A percentile compares a stretch with the other conserved stretches of the same genome.
These are phyloP conservation scores for Bassia scoparia DNA, from an alignment of 148 eudicot genomes.

Conservation along the genomic window DNA sequence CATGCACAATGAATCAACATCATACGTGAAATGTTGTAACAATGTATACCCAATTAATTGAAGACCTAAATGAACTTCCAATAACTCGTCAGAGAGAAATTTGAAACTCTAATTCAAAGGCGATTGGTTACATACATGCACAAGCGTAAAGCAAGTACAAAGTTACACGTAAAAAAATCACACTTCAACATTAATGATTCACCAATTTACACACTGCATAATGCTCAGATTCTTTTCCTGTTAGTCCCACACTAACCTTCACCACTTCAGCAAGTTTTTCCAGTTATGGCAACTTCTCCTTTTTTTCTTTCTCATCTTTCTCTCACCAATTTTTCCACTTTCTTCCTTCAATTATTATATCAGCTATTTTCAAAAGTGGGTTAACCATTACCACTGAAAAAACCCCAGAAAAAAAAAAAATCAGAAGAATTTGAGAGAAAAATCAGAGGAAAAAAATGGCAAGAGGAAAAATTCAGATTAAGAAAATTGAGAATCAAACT, in stretches of 20 bases:
- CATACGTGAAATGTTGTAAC: too few species aligned
- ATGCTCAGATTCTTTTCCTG: conserved; percentile 11
- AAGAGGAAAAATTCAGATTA: conserved; percentile 87
- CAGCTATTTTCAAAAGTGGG: neutral
- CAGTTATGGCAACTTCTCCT: conserved; percentile 1
- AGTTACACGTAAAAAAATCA: neutral
- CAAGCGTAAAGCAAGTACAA: neutral
- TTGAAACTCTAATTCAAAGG: too few species aligned
- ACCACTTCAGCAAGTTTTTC: conserved; percentile 27
- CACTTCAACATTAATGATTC: neutral
- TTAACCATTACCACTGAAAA: neutral
- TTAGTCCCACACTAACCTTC: conserved; percentile 10
- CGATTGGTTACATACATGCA: neutral
- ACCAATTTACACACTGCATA: conserved; percentile 14
- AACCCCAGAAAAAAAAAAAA: conserved; percentile 10
- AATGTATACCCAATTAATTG: too few species aligned
- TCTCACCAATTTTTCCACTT: neutral
- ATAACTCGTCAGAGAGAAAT: too few species aligned
- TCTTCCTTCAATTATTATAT: neutral
- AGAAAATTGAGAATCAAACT: conserved; percentile 74
- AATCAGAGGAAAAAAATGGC: conserved; percentile 44
- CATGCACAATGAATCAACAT: too few species aligned
- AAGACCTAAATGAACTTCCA: too few species aligned
- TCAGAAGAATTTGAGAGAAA: too few species aligned
- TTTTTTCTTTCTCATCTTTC: neutral